Evolutionary conservation across 306 rosid genomes (phyloP).

Genomic region (Rubus parviflorus): DNA sequence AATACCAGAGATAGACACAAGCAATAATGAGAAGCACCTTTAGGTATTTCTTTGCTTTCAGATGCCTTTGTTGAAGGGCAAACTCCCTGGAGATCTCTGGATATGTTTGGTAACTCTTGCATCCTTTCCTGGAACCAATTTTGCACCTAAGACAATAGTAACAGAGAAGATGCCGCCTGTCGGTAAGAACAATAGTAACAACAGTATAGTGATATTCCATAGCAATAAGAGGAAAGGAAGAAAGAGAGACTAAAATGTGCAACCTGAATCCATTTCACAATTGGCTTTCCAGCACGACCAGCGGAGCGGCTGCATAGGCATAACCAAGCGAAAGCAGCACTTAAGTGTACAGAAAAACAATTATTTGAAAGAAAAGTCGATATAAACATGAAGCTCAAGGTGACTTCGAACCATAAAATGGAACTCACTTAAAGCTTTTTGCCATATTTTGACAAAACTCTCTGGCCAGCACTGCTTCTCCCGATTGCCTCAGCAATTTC

Average conservation of each 20-base stretch:
- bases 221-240: neutral
- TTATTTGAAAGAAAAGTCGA: neutral
- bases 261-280: slow-evolving; percentile 81
- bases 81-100: slow-evolving; percentile 36
- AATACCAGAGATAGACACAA: neutral
- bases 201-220: neutral
- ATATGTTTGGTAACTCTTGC: slow-evolving; percentile 43
- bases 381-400: slow-evolving; percentile 9
- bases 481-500: slow-evolving; percentile 47
- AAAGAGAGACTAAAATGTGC: slow-evolving; percentile 20
- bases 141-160: slow-evolving; percentile 49
- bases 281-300: slow-evolving; percentile 92
- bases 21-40: slow-evolving; percentile 36
- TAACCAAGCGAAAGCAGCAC: slow-evolving; percentile 27
- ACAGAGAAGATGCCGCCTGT: neutral
- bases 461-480: slow-evolving; percentile 37
- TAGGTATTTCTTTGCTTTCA: slow-evolving; percentile 35
- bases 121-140: slow-evolving; percentile 69
- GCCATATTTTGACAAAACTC: slow-evolving; percentile 64
- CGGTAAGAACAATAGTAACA: neutral
- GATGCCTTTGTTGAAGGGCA: slow-evolving; percentile 40
- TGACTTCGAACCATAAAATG: slow-evolving; percentile 4
- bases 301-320: slow-evolving; percentile 65
- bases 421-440: slow-evolving; percentile 62
- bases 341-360: neutral